Conservation (phyloP, 2,329 filamentous ascomycete genomes). For the Fusarium nurragi region DNA sequence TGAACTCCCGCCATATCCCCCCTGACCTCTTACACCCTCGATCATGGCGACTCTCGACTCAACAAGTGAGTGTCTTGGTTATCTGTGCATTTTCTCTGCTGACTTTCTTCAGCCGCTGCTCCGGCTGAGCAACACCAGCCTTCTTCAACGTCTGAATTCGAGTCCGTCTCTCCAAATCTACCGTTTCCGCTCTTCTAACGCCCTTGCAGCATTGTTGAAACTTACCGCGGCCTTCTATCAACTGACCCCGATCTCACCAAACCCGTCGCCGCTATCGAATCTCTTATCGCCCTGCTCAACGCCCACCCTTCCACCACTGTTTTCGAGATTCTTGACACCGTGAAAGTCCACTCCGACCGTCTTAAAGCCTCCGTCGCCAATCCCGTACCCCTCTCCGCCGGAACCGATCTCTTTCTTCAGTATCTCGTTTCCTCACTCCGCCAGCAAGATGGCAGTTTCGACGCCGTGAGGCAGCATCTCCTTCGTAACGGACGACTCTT, state of each 20-base stretch:
- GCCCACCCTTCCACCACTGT: conserved; percentile 84
- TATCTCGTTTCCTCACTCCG: conserved; percentile 83
- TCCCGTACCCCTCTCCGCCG: conserved; percentile 89
- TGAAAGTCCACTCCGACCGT: conserved; percentile 78
- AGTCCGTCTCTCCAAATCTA: conserved; percentile 32
- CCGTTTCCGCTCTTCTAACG: not conserved
- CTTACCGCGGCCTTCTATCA: conserved; percentile 63
- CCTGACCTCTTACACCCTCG: not conserved
- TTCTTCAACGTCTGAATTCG: conserved; percentile 39
- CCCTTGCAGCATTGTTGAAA: conserved; percentile 60
- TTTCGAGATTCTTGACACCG: conserved; percentile 89
- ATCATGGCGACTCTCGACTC: conserved; percentile 36
- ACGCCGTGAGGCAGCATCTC: conserved; percentile 82
- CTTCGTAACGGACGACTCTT: conserved; percentile 88
- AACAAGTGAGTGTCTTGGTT: conserved; percentile 7
- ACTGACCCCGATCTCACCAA: conserved; percentile 88
- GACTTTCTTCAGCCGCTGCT: conserved; percentile 16
- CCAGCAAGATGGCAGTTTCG: conserved; percentile 70
- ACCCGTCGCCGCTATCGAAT: conserved; percentile 93
- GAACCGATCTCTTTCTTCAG: conserved; percentile 94
- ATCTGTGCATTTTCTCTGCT: not conserved
- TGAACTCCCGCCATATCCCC: not conserved
- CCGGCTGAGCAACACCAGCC: conserved; percentile 36
- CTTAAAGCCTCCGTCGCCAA: conserved; percentile 85
- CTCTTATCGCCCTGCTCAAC: conserved; percentile 86